Conservation (phyloP, 2,329 filamentous ascomycete species). For the Diaporthe longicolla region DNA sequence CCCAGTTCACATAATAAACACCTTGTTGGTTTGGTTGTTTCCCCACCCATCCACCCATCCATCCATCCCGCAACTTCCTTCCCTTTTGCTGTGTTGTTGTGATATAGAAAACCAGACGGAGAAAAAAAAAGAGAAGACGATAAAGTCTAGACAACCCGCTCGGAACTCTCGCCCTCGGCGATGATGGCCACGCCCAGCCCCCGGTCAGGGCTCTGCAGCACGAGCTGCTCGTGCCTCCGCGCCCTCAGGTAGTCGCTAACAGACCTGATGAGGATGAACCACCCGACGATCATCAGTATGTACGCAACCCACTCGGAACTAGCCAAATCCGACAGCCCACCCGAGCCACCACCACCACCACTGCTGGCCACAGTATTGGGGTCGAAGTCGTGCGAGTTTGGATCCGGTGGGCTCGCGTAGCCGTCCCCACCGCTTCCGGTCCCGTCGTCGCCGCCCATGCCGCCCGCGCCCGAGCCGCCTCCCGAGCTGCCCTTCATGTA, state of each 20-base stretch:
- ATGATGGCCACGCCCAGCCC: slow-evolving; percentile 89
- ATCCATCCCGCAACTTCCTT: no score
- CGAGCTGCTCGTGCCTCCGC: slow-evolving; percentile 90
- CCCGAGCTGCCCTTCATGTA: slow-evolving; percentile 80
- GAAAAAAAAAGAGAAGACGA: background rate
- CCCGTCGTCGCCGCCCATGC: slow-evolving; percentile 55
- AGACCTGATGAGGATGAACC: slow-evolving; percentile 97
- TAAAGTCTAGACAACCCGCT: slow-evolving; percentile 75
- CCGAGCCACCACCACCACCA: slow-evolving; percentile 53
- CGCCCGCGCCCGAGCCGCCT: slow-evolving; percentile 52
- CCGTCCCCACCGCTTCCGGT: slow-evolving; percentile 61
- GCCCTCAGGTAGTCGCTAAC: slow-evolving; percentile 91
- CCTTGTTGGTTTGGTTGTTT: background rate
- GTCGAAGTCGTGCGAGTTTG: slow-evolving; percentile 91
- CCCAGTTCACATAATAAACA: background rate
- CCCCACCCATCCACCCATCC: no score
- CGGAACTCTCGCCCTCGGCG: slow-evolving; percentile 84
- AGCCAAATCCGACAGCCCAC: slow-evolving; percentile 70
- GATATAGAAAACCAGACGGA: no score
- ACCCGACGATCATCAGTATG: slow-evolving; percentile 94
- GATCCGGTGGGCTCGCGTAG: slow-evolving; percentile 82
- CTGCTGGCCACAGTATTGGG: slow-evolving; percentile 72
- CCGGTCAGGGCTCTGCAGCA: slow-evolving; percentile 92
- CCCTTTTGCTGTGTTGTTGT: background rate
- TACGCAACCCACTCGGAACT: slow-evolving; percentile 93